Evolutionary conservation across 1,284 basidiomycete genomes (phyloP), one percentile per base, ranked within the genome.

Genomic region (Pulveroboletus sp.): DNA sequence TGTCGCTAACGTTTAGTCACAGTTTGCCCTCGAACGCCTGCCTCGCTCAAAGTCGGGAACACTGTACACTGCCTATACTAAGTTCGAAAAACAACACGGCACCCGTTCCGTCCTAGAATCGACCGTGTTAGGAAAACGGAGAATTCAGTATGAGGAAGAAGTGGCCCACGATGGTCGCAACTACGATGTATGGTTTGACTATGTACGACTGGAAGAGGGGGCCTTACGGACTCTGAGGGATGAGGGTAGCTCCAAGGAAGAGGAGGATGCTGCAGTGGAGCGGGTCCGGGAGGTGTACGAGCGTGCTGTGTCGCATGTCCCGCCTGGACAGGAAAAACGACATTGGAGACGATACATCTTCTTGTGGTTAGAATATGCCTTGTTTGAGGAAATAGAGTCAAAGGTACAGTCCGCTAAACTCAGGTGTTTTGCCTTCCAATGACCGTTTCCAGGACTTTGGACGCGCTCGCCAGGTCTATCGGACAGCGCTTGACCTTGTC

Each of bases 161-260:
- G 74, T 98, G 2, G 74, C 84, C 8, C 90, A 95, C 59, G 94
- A 97, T 62, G 85, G 91, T 1, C 85, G 88, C 36, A 97, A 98
- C 73, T 99, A 98, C 68, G 96, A 99, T 73, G 91, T 92, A 2
- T 99, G 97, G 97, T 98, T 98, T 71, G 97, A 98, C 68, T 97
- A 97, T 66, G 84, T 94, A 14, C 83, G 95, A 5, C 74, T 99
- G 22, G 96, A 99, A 72, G 97, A 99, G 73, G 92, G 89, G 40
- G 92, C 94, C 0, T 84, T 87, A 64, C 78, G 83, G 26, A 86
- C 92, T 52, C 76, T 91, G 39, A 82, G 79, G 65, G 89, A 91
- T 42, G 93, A 95, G 61, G 92, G 89, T 10, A 81, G 80, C 5
- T 85, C 86, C 0, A 68, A 80, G 11, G 88, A 87, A 51, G 89